Evolutionary conservation across 2,329 filamentous ascomycete genomes (phyloP).

Genomic region (Hymenoscyphus albidus): DNA sequence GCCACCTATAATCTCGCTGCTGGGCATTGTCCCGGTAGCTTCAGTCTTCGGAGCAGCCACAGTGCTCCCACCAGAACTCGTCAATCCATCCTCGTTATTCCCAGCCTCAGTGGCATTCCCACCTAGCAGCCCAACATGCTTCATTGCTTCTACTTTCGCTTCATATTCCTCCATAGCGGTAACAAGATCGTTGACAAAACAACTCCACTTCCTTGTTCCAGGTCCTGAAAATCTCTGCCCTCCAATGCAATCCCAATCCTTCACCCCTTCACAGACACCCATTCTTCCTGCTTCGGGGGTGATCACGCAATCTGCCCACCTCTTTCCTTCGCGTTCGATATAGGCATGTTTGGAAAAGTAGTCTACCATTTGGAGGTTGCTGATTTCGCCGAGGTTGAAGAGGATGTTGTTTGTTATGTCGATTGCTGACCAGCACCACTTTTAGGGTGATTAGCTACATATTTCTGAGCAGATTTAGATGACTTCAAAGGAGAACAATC

Average conservation of each 20-base stretch:
- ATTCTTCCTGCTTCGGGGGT: constrained; percentile 28
- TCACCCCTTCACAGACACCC: constrained; percentile 22
- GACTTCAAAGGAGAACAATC: neutral
- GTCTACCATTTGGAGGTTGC: constrained; percentile 24
- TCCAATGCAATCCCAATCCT: constrained; percentile 20
- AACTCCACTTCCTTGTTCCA: constrained; percentile 27
- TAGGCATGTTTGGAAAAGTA: constrained; percentile 27
- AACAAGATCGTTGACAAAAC: constrained; percentile 15
- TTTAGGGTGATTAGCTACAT: neutral
- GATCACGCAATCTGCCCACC: constrained; percentile 27
- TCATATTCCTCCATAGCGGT: constrained; percentile 9
- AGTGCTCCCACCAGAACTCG: neutral
- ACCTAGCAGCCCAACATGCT: neutral
- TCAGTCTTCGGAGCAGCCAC: too few relatives aligned
- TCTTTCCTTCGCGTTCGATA: constrained; percentile 23
- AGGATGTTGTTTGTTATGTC: constrained; percentile 19
- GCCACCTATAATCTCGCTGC: constrained; percentile 13
- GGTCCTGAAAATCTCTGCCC: constrained; percentile 25
- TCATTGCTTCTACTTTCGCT: neutral
- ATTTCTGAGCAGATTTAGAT: neutral
- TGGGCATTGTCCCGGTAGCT: constrained; percentile 4
- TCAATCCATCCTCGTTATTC: constrained; percentile 9
- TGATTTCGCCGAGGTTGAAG: constrained; percentile 24
- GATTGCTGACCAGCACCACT: constrained; percentile 27
- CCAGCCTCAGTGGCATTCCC: neutral